Conservation (phyloP, 176 grass and related monocot genomes). For the Cenchrus fungigraminus region DNA sequence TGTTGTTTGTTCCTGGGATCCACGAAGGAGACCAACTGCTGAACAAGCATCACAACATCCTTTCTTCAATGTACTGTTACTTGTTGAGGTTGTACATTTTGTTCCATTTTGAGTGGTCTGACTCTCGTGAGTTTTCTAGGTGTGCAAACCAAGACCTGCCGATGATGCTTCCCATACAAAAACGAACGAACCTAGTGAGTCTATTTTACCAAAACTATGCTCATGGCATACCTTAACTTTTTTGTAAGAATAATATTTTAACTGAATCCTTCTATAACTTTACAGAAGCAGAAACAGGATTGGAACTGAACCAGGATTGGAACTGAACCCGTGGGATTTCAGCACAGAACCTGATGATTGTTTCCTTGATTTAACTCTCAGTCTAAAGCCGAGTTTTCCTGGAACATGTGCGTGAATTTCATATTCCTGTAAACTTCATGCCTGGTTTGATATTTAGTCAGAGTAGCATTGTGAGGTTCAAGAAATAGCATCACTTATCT, state of each 20-base stretch:
- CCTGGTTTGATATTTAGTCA: not conserved
- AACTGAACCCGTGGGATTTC: conserved; percentile 83
- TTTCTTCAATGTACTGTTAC: conserved; percentile 85
- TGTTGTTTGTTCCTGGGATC: too few relatives aligned
- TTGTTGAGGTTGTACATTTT: not conserved
- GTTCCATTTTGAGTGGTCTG: conserved; percentile 34
- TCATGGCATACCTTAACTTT: not conserved
- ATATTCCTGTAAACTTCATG: not conserved
- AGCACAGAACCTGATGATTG: conserved; percentile 72
- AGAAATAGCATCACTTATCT: not conserved
- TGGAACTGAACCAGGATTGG: conserved; percentile 57
- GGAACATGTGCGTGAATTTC: conserved; percentile 50
- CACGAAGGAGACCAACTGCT: conserved; percentile 73
- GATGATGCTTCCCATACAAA: conserved; percentile 46
- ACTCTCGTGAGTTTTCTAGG: conserved; percentile 50
- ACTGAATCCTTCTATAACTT: not conserved
- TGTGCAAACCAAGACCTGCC: conserved; percentile 51
- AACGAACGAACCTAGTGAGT: conserved; percentile 56
- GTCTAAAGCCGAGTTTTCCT: conserved; percentile 73
- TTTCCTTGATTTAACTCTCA: conserved; percentile 86
- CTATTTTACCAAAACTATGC: not conserved
- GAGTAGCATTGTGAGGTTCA: too few relatives aligned
- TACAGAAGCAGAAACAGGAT: conserved; percentile 60
- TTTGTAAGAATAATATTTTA: not conserved
- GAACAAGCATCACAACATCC: conserved; percentile 87